These are phyloP conservation scores for Apiotrichum gracile DNA, from an alignment of 1,284 basidiomycete genomes.

Conservation along the genomic window DNA sequence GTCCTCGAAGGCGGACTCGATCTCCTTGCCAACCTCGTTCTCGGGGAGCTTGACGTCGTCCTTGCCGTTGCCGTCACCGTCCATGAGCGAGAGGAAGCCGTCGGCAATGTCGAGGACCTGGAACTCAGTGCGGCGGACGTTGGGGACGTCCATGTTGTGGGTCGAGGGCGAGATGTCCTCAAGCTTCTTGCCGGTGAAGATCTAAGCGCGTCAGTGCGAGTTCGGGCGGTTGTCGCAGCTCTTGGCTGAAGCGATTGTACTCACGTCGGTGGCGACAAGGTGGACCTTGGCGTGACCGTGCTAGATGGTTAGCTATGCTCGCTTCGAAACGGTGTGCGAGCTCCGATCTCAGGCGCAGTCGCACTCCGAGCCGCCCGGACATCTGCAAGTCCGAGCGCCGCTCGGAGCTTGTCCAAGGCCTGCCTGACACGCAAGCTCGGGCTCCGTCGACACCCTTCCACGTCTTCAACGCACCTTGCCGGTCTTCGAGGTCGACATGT, in stretches of 20 bases:
- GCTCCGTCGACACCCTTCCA: too few relatives aligned
- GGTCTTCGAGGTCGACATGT: conserved; percentile 97
- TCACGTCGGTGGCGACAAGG: conserved; percentile 89
- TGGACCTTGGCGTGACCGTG: conserved; percentile 99
- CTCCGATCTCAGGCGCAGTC: too few relatives aligned
- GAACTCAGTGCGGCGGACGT: conserved; percentile 87
- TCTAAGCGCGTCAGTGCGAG: conserved; percentile 52
- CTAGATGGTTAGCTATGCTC: conserved; percentile 25
- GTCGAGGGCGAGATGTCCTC: conserved; percentile 95
- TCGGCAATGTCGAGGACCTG: conserved; percentile 86
- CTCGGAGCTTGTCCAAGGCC: not conserved
- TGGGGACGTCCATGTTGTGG: conserved; percentile 81
- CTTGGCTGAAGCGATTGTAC: conserved; percentile 37
- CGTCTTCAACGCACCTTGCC: conserved; percentile 48
- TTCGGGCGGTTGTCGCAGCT: not conserved
- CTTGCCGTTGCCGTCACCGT: conserved; percentile 73
- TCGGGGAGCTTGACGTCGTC: conserved; percentile 96
- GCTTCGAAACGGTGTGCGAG: too few relatives aligned
- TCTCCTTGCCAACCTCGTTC: conserved; percentile 70
- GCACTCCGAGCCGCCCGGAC: too few relatives aligned
- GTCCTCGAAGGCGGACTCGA: conserved; percentile 68
- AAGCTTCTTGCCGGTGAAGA: conserved; percentile 92
- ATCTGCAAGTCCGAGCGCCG: too few relatives aligned
- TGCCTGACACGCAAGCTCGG: too few relatives aligned
- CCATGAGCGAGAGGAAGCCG: conserved; percentile 91